A percentile compares a stretch with the other conserved stretches of the same genome.
Conservation (phyloP, 2,329 filamentous ascomycete species). For the Rutstroemia sp. region DNA sequence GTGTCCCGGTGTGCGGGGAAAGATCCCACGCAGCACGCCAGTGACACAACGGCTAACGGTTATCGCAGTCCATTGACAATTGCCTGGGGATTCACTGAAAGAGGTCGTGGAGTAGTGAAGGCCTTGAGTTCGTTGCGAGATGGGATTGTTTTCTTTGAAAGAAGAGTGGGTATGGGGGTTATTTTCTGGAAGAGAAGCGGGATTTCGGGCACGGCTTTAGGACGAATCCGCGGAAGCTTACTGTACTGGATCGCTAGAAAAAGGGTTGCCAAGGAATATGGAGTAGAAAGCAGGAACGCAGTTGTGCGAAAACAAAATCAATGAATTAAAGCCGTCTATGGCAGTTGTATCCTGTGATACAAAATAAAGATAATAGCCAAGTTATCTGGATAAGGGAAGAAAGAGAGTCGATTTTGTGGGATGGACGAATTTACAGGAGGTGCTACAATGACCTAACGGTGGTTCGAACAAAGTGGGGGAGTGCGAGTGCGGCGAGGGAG, state of each 20-base stretch:
- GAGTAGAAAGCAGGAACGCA: no score
- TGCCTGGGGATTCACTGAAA: background rate
- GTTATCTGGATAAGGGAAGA: no score
- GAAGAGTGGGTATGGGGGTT: background rate
- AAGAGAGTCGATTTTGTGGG: no score
- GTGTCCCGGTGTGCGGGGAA: conserved; percentile 50
- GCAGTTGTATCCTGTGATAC: no score
- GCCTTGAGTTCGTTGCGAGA: background rate
- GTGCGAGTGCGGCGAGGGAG: background rate
- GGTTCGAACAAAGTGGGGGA: no score
- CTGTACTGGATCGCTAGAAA: background rate
- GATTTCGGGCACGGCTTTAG: background rate
- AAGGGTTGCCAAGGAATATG: no score
- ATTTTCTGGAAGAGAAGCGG: background rate
- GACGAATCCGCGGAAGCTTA: conserved; percentile 1
- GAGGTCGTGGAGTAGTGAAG: background rate
- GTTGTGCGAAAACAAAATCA: no score
- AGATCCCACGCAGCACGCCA: conserved; percentile 51
- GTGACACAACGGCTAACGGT: conserved; percentile 44
- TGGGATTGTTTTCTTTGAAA: conserved; percentile 3
- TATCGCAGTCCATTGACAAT: conserved; percentile 49
- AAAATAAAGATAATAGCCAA: no score
- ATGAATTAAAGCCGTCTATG: no score
- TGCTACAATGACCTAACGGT: no score
- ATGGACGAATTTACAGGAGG: no score